Evolutionary conservation across 768 basidiomycete genomes (phyloP).

Genomic region (Kockovaella imperatae): DNA sequence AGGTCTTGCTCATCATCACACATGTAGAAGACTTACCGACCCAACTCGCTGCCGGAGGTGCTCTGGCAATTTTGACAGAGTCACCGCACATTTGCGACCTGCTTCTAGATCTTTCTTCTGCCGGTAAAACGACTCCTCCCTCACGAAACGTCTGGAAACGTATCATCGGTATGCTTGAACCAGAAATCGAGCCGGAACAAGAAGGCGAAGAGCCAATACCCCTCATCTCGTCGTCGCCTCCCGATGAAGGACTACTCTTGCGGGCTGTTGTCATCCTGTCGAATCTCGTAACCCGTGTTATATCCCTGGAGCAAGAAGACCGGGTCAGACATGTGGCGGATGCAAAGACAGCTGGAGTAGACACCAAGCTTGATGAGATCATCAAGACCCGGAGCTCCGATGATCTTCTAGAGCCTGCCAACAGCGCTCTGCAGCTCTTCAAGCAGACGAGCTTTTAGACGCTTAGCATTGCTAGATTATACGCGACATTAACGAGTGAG

Average conservation of each 20-base stretch:
- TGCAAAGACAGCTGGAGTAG: conserved; percentile 53
- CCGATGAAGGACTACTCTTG: conserved; percentile 59
- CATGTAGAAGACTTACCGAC: conserved; percentile 80
- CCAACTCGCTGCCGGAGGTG: conserved; percentile 80
- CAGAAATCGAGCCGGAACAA: conserved; percentile 46
- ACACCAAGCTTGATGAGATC: conserved; percentile 48
- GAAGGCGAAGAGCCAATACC: conserved; percentile 22
- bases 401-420: conserved; percentile 24
- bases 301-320: conserved; percentile 41
- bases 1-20: conserved; percentile 73
- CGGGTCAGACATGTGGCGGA: conserved; percentile 48
- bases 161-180: conserved; percentile 55
- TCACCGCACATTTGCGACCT: conserved; percentile 56
- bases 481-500: too few relatives aligned
- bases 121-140: conserved; percentile 41
- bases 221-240: conserved; percentile 25
- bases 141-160: conserved; percentile 52
- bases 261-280: conserved; percentile 68
- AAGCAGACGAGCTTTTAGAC: too few relatives aligned
- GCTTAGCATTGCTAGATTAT: neutral
- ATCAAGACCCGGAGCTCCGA: conserved; percentile 8
- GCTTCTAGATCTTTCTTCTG: conserved; percentile 51
- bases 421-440: conserved; percentile 28
- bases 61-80: conserved; percentile 69
- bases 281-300: conserved; percentile 50